Evolutionary conservation across 2,329 filamentous ascomycete genomes (phyloP), one percentile per base, ranked within the genome.

Genomic region (Magnaporthales sp.): DNA sequence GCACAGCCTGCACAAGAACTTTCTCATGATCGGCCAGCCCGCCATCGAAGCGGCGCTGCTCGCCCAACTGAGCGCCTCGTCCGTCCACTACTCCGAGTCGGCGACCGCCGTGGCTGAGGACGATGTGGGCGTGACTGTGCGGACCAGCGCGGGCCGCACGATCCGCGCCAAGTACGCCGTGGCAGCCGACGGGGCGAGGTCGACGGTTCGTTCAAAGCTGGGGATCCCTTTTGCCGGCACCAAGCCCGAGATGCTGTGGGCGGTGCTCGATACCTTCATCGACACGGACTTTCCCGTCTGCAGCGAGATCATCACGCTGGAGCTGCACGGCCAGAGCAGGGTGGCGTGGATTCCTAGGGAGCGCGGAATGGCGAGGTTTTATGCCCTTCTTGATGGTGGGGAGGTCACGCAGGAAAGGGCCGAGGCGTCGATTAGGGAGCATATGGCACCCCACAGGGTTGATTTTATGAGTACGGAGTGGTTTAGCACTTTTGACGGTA

Each of bases 161-260:
- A 58, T 75, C 56, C 69, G 71, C 4, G 70, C 66, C 15, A 72
- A 70, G 38, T 83, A 78, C 66, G 75, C 82, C 27, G 76, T 80
- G n/a, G 80, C 80, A 7, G 81, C 79, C 56, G 81, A 83, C 66
- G 80, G 81, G 1, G 75, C 79, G 1, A 79, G 79, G 69, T 80
- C 78, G n/a, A 69, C 70, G 4, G 80, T 83, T 5, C 77, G 80
- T 9, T 76, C 76, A 63, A 68, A 70, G 1, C n/a, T 58, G n/a
- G 22, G 10, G 8, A 58, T 58, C 54, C 54, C 54, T 10, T 58
- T 58, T 24, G 3, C n/a, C 11, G 54, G 54, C n/a, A 58, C 54
- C 5, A 27, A 58, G 54, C 54, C 54, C n/a, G 54, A 58, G 54
- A 58, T 58, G 54, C 54, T 13, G 54, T 58, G 54, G 54, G 54